Evolutionary conservation across 108 stramenopile species (phyloP).

Genomic region (Licmophora abbreviata): DNA sequence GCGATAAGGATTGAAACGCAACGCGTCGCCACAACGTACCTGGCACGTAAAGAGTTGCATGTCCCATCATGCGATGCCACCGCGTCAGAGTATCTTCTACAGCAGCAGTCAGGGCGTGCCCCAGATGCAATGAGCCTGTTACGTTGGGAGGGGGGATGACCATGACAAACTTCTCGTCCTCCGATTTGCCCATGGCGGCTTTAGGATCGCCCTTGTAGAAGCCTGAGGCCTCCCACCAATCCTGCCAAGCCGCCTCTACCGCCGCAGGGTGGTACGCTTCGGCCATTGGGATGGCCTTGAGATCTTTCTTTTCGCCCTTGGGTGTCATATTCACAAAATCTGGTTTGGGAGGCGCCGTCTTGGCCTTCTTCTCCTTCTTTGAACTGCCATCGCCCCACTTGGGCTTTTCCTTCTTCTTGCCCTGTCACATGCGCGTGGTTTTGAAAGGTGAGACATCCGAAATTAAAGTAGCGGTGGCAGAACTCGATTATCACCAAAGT

Average conservation of each 20-base stretch:
- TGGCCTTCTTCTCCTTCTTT: slow-evolving; percentile 58
- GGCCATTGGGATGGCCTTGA: slow-evolving; percentile 77
- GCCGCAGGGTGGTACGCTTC: slow-evolving; percentile 90
- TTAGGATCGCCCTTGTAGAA: slow-evolving; percentile 86
- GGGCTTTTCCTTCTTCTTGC: slow-evolving; percentile 78
- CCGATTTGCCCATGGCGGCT: slow-evolving; percentile 41
- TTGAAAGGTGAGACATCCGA: background rate
- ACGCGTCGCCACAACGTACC: slow-evolving; percentile 28
- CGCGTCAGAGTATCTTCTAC: slow-evolving; percentile 96
- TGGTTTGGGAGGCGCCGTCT: slow-evolving; percentile 17
- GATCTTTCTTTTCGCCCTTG: slow-evolving; percentile 82
- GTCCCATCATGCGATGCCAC: slow-evolving; percentile 98
- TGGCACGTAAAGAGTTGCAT: slow-evolving; percentile 96
- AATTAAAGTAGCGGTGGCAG: background rate
- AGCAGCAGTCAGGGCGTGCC: slow-evolving; percentile 97
- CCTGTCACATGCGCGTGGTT: background rate
- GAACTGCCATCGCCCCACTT: slow-evolving; percentile 60
- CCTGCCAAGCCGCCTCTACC: slow-evolving; percentile 98
- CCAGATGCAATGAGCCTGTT: slow-evolving; percentile 95
- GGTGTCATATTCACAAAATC: slow-evolving; percentile 80
- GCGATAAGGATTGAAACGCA: slow-evolving; percentile 2
- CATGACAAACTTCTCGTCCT: slow-evolving; percentile 95
- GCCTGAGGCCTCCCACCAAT: slow-evolving; percentile 95
- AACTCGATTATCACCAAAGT: background rate
- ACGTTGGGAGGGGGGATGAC: slow-evolving; percentile 99